Conservation (phyloP, 176 grass and related monocot genomes). For the sorghum (Sorghum bicolor) region Sorghum_bicolor_NCBIv3 NC_012871.2:27836501-27837000, state of each 20-base stretch:
- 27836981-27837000: conserved; percentile 18
- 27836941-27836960: conserved; percentile 31
- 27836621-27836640: neutral
- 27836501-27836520: too few species aligned
- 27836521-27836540: too few species aligned
- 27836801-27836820: conserved; percentile 44
- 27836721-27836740: conserved; percentile 26
- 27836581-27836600: too few species aligned
- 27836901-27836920: conserved; percentile 11
- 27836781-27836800: conserved; percentile 43
- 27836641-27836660: conserved; percentile 30
- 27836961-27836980: conserved; percentile 21
- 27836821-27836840: conserved; percentile 40
- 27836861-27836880: conserved; percentile 43
- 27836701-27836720: conserved; percentile 42
- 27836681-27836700: neutral
- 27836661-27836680: conserved; percentile 53
- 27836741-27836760: conserved; percentile 38
- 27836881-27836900: neutral
- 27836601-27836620: too few species aligned
- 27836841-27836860: conserved; percentile 23
- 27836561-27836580: too few species aligned
- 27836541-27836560: too few species aligned
- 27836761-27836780: conserved; percentile 26
- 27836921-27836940: conserved; percentile 30